Evolutionary conservation across 2,329 filamentous ascomycete genomes (phyloP).

Genomic region (Calonectria leucothoes): DNA sequence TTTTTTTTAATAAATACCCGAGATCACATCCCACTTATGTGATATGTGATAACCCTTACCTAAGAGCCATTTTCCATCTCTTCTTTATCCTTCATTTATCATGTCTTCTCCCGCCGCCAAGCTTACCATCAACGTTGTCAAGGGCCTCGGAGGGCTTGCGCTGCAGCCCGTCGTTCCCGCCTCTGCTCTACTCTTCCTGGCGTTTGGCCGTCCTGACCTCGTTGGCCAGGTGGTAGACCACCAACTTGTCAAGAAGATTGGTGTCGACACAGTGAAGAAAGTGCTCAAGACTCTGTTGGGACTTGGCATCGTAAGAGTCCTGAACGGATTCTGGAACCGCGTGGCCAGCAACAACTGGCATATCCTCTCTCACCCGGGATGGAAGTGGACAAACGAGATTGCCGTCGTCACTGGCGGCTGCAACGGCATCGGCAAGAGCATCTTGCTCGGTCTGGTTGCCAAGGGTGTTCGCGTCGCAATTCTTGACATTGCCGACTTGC

Average conservation of each 20-base stretch:
- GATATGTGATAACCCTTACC: not conserved
- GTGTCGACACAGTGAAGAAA: not conserved
- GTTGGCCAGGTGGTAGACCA: not conserved
- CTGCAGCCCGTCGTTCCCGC: not conserved
- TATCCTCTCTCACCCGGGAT: not conserved
- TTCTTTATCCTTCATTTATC: not conserved
- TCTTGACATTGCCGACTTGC: conserved; percentile 63
- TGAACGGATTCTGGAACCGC: not conserved
- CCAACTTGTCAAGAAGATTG: not conserved
- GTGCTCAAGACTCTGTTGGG: not conserved
- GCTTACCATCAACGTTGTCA: not conserved
- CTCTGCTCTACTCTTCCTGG: not conserved
- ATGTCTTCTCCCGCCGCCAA: not conserved
- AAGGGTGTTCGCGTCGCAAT: conserved; percentile 74
- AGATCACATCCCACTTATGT: not conserved
- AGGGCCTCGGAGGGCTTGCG: not conserved
- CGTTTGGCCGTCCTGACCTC: not conserved
- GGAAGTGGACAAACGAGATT: conserved; percentile 44
- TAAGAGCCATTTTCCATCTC: not conserved
- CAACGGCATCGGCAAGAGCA: conserved; percentile 73
- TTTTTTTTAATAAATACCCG: not conserved
- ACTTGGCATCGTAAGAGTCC: not conserved
- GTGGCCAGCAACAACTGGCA: conserved; percentile 6
- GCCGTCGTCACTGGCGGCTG: conserved; percentile 79
- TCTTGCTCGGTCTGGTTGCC: conserved; percentile 70